Evolutionary conservation across 2,329 filamentous ascomycete species (phyloP), one percentile per base, ranked within the genome.

Genomic region (Ustulina deusta): DNA sequence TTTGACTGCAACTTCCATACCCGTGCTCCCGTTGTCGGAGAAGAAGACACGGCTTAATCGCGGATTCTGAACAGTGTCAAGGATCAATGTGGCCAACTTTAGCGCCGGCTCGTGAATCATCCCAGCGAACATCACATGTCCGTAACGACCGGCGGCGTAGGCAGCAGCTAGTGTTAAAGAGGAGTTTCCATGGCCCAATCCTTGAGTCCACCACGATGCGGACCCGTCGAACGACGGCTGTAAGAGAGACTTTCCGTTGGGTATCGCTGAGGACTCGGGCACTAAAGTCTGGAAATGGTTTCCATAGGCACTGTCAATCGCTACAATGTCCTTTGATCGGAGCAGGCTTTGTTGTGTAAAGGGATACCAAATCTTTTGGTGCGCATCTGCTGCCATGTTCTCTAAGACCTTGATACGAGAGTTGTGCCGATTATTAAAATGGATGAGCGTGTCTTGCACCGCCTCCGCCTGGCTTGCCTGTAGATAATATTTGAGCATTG

Each of bases 171-270:
- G 85, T 0, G 92, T 87, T 0, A 97, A 83, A 0, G 84, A 81
- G 0, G 92, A 87, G 72, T 93, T 94, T 6, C 90, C 91, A 71
- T 97, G 93, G 0, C 93, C 93, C 0, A 97, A 85, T 1, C 93
- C 93, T 79, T 97, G 93, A 0, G 93, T 97, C 93, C 93, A 97
- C 93, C 93, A 97, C 0, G 92, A 95, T 0, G 93, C 93, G 0
- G 93, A 96, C 2, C 91, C 93, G 73, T 97, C 93, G 63, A 96
- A 94, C 0, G 91, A 90, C 0, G 92, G 86, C 52, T 84, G 85
- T 0, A 93, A 79, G 3, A 89, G 75, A 6, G 80, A 73, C 5
- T 74, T 56, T 29, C 10, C 27, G 1, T 17, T 48, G 6, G 17
- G 25, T 32, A 10, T 11, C 32, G 32, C 38, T 6, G 51, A n/a